These are phyloP conservation scores for Plasmodium adleri DNA, from an alignment of 169 alveolate genomes.

Conservation along the genomic window DNA sequence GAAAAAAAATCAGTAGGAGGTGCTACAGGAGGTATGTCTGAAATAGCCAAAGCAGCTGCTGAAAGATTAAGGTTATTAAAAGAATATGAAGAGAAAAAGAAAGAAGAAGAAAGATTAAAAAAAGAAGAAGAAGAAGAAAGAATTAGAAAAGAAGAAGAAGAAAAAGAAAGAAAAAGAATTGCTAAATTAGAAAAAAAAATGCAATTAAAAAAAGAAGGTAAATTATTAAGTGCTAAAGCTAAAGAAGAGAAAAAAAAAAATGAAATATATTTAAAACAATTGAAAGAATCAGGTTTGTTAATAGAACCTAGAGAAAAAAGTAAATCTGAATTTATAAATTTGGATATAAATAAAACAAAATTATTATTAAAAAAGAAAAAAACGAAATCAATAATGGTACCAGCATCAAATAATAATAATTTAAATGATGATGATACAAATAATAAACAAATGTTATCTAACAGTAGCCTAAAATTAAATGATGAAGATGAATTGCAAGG, in stretches of 20 bases:
- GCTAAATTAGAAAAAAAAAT: conserved; percentile 88
- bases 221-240: conserved; percentile 86
- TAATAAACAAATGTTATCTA: neutral
- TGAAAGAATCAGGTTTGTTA: conserved; percentile 80
- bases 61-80: conserved; percentile 84
- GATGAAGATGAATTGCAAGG: conserved; percentile 15
- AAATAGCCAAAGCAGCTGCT: conserved; percentile 88
- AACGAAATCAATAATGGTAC: conserved; percentile 1
- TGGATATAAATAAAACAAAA: conserved; percentile 36
- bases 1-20: conserved; percentile 76
- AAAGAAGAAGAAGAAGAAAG: conserved; percentile 86
- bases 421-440: conserved; percentile 9
- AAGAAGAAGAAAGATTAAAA: conserved; percentile 85
- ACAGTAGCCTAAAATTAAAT: conserved; percentile 4
- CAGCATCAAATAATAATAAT: neutral
- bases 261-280: conserved; percentile 84
- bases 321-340: conserved; percentile 68
- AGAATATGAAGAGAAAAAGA: conserved; percentile 74
- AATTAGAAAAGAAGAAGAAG: conserved; percentile 86
- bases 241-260: conserved; percentile 85
- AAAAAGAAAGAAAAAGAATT: conserved; percentile 84
- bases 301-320: conserved; percentile 69
- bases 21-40: conserved; percentile 77
- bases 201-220: conserved; percentile 88
- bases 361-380: conserved; percentile 66